Conservation (phyloP, 2,329 filamentous ascomycete genomes). For the Emmonsiellopsis sp. region DNA sequence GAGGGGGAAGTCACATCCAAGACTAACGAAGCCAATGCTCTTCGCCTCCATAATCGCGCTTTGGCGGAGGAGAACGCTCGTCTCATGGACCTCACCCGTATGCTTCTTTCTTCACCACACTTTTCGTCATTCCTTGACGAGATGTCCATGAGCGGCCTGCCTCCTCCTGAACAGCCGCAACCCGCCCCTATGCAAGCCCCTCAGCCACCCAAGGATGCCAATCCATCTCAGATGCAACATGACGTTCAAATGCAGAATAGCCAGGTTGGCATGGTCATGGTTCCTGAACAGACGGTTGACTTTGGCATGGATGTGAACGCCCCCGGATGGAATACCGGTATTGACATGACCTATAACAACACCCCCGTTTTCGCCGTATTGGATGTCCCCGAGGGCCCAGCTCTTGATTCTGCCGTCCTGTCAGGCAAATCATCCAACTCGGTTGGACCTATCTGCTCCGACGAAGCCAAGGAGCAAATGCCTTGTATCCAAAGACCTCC, state of each 20-base stretch:
- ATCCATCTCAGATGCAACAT: constrained; percentile 47
- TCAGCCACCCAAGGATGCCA: constrained; percentile 54
- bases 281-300: constrained; percentile 70
- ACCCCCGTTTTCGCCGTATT: constrained; percentile 55
- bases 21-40: constrained; percentile 71
- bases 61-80: constrained; percentile 80
- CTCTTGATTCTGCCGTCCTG: constrained; percentile 52
- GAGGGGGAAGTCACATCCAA: constrained; percentile 81
- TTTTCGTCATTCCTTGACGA: constrained; percentile 75
- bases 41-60: constrained; percentile 71
- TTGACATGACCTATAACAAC: constrained; percentile 37
- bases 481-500: constrained; percentile 38
- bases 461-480: constrained; percentile 42
- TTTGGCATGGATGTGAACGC: constrained; percentile 56
- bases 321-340: constrained; percentile 36
- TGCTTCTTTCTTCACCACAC: constrained; percentile 69
- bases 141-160: constrained; percentile 52
- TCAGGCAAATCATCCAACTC: constrained; percentile 60
- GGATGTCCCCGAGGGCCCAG: constrained; percentile 59
- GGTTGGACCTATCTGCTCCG: constrained; percentile 36
- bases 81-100: constrained; percentile 66
- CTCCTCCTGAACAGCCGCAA: constrained; percentile 26
- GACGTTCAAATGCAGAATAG: constrained; percentile 52
- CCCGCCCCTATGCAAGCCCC: constrained; percentile 28
- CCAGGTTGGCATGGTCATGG: constrained; percentile 67